Evolutionary conservation across 768 basidiomycete species (phyloP), one percentile per base, ranked within the genome.

Genomic region (Strobilomyces confusus): DNA sequence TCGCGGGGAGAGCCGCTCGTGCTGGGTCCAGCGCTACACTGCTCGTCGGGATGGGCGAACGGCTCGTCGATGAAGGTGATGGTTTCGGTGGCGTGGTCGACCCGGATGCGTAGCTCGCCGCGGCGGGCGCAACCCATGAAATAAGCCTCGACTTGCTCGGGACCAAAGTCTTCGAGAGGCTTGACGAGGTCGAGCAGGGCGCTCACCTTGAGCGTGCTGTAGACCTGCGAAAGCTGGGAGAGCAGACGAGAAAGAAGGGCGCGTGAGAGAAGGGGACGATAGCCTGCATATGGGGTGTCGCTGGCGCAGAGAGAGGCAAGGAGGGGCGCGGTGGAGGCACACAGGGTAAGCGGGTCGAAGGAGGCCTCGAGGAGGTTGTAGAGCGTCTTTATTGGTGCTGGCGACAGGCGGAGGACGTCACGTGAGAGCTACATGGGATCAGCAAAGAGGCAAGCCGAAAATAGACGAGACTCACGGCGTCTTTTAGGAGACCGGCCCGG

Each of bases 181-280:
- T 81, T 78, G 44, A 90, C 87, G 51, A 99, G 84, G 19, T 82
- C 76, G 42, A 92, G 78, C 41, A 98, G 77, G 61, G 86, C 85
- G 54, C 77, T 75, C 54, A 98, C 82, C 58, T 83, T 86, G 75
- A 98, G 84, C 13, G 87, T 84, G 26, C 86, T 87, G 72, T 98
- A 99, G 14, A 98, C 87, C 69, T 97, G 89, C 1, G 92, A 87
- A 34, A 99, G 85, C 67, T 95, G 92, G 25, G 86, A 84, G 60
- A 98, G 83, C 7, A 98, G 80, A 29, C 93, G 88, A 4, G 93
- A 92, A 57, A 98, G 85, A 17, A 97, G 80, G 41, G 95, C 95
- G 51, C 89, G 89, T 60, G 91, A 86, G 55, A 98, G 82, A 53
- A 94, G 88, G n/a, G 87, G 80, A 20, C 94, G 81, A 72, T 97